Evolutionary conservation across 768 basidiomycete species (phyloP).

Genomic region (Calocybe cyanea): DNA sequence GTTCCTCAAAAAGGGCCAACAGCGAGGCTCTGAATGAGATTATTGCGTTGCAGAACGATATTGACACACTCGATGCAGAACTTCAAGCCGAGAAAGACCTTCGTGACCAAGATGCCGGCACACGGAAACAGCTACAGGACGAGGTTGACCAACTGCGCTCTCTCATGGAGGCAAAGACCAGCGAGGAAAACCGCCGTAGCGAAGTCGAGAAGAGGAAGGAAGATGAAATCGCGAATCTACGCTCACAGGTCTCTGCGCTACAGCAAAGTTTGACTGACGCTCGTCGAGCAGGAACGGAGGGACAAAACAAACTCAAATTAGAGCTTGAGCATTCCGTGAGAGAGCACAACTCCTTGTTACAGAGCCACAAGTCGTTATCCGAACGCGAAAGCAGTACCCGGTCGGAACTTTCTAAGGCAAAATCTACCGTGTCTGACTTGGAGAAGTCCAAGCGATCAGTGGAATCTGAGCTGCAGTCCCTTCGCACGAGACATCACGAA

Average conservation of each 20-base stretch:
- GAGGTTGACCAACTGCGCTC: slow-evolving; percentile 86
- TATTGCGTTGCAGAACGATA: slow-evolving; percentile 63
- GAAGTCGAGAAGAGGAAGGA: slow-evolving; percentile 90
- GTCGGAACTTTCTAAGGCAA: slow-evolving; percentile 44
- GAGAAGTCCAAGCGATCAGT: slow-evolving; percentile 65
- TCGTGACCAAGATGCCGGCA: slow-evolving; percentile 36
- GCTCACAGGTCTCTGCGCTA: slow-evolving; percentile 55
- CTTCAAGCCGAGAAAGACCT: slow-evolving; percentile 56
- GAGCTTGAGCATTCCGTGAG: slow-evolving; percentile 65
- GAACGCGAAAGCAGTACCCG: slow-evolving; percentile 55
- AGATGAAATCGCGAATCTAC: slow-evolving; percentile 71
- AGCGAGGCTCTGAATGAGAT: slow-evolving; percentile 54
- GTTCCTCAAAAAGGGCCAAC: slow-evolving; percentile 50
- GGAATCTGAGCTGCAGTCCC: slow-evolving; percentile 69
- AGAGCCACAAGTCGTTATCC: slow-evolving; percentile 60
- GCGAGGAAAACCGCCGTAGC: slow-evolving; percentile 77
- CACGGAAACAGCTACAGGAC: slow-evolving; percentile 62
- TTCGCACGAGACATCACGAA: slow-evolving; percentile 69
- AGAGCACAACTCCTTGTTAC: slow-evolving; percentile 57
- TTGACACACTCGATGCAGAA: slow-evolving; percentile 63
- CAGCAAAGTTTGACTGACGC: slow-evolving; percentile 67
- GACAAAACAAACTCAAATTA: slow-evolving; percentile 68
- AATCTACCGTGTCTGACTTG: slow-evolving; percentile 47
- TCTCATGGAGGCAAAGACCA: slow-evolving; percentile 80
- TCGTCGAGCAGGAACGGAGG: slow-evolving; percentile 57